Conservation (phyloP, 202 grass and related monocot genomes). For the Panicum virgatum region DNA sequence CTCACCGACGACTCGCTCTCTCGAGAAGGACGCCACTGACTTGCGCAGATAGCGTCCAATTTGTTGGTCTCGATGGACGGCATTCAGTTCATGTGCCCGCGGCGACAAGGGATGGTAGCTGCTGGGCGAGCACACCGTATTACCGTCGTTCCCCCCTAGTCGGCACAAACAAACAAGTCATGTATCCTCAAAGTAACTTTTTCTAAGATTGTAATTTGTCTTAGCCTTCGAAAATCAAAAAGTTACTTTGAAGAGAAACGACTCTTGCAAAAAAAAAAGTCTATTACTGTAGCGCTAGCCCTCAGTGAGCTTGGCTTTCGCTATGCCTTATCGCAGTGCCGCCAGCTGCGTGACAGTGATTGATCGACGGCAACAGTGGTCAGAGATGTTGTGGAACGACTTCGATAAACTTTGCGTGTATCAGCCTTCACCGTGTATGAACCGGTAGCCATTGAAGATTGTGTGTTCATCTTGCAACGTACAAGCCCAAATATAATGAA, state of each 20-base stretch:
- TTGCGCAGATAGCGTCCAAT: neutral
- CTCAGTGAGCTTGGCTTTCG: neutral
- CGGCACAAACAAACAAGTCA: slow-evolving; percentile 5
- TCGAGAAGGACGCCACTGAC: slow-evolving; percentile 3
- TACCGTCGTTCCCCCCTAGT: neutral
- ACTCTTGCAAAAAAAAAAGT: neutral
- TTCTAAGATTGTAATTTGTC: neutral
- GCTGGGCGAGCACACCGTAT: too few species aligned
- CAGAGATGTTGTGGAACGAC: neutral
- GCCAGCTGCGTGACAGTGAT: neutral
- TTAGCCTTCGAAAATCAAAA: slow-evolving; percentile 26
- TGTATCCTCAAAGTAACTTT: neutral
- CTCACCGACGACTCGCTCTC: neutral
- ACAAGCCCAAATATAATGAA: too few species aligned
- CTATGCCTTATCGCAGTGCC: neutral
- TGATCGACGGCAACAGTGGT: neutral
- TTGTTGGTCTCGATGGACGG: slow-evolving; percentile 1
- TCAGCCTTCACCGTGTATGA: neutral
- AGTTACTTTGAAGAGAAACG: neutral
- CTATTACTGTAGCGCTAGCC: neutral
- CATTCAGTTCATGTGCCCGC: neutral
- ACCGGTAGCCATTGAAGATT: neutral
- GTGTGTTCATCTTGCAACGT: too few species aligned
- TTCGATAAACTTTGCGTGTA: neutral
- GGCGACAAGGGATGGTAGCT: neutral